Evolutionary conservation across 306 rosid species (phyloP).

Genomic region (Begonia masoniana): DNA sequence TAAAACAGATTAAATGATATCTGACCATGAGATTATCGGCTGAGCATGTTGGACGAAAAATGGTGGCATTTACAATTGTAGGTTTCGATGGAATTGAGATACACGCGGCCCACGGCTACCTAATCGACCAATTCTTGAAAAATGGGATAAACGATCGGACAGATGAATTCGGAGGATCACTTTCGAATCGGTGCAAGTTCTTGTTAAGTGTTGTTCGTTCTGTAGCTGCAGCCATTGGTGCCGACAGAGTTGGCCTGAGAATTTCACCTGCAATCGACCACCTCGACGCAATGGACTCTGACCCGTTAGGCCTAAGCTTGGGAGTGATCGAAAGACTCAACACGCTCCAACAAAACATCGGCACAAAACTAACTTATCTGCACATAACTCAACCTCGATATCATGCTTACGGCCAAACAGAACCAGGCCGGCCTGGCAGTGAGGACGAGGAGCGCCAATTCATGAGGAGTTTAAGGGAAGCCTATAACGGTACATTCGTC

Average conservation of each 20-base stretch:
- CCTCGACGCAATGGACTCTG: constrained; percentile 75
- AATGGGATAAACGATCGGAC: constrained; percentile 38
- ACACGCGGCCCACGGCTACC: constrained; percentile 90
- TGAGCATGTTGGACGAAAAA: no score
- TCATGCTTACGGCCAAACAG: constrained; percentile 46
- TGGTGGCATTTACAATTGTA: constrained; percentile 3
- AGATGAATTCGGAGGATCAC: constrained; percentile 62
- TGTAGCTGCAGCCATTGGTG: constrained; percentile 44
- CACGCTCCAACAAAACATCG: constrained; percentile 37
- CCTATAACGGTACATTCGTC: constrained; percentile 65
- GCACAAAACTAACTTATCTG: constrained; percentile 55
- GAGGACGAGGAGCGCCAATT: constrained; percentile 53
- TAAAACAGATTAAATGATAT: no score
- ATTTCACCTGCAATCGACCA: constrained; percentile 88
- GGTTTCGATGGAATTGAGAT: constrained; percentile 94
- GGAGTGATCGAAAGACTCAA: constrained; percentile 67
- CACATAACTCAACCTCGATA: constrained; percentile 83
- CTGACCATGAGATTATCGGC: no score
- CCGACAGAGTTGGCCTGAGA: constrained; percentile 44
- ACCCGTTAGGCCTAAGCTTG: constrained; percentile 61
- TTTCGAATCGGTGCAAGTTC: constrained; percentile 55
- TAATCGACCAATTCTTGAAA: constrained; percentile 36
- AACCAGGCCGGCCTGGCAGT: constrained; percentile 57
- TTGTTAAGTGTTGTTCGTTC: constrained; percentile 42
- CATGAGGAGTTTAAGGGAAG: constrained; percentile 37